phyloP scores from a whole-genome alignment of 1,139 yeast genomes.

The Groenewaldozyma sp. region DNA sequence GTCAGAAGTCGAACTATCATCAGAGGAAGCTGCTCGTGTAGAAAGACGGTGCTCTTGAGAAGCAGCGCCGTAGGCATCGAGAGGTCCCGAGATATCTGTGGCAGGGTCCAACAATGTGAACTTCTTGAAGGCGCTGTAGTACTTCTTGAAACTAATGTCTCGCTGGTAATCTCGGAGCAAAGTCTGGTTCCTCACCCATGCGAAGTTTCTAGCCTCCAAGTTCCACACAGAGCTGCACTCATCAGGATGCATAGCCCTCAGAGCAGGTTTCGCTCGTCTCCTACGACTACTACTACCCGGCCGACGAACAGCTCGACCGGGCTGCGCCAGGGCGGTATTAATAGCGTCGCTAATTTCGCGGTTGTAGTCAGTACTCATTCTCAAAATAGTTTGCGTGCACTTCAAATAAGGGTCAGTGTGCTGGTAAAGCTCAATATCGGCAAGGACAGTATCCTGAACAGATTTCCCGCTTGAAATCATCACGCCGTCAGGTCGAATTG shows the following conservation, averaged over 20 bases:
- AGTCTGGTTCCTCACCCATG: conserved; percentile 1
- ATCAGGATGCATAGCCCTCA: conserved; percentile 1
- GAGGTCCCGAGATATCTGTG: conserved; percentile 3
- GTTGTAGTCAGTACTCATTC: conserved; percentile 2
- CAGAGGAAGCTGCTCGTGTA: too few relatives aligned
- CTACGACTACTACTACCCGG: not conserved
- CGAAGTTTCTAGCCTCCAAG: not conserved
- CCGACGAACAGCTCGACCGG: conserved; percentile 1
- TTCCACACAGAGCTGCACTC: conserved; percentile 2
- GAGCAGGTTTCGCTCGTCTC: not conserved
- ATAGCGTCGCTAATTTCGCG: conserved; percentile 2
- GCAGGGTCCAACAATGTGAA: conserved; percentile 1
- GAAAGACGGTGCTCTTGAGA: not conserved
- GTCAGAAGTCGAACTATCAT: not conserved
- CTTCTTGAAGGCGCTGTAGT: not conserved
- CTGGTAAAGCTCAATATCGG: conserved; percentile 1
- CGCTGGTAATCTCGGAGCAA: conserved; percentile 1
- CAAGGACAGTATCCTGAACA: not conserved
- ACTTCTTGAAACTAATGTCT: not conserved
- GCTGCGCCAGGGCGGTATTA: not conserved
- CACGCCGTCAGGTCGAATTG: conserved; percentile 2
- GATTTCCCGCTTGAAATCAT: conserved; percentile 2
- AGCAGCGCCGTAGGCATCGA: conserved; percentile 1
- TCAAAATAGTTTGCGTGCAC: conserved; percentile 1
- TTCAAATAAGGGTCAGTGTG: not conserved